Percentiles rank a stretch among this genome's conserved stretches.
Evolutionary conservation across 208 protist species (phyloP).

Genomic region (Vickermania spadyakhi): DNA sequence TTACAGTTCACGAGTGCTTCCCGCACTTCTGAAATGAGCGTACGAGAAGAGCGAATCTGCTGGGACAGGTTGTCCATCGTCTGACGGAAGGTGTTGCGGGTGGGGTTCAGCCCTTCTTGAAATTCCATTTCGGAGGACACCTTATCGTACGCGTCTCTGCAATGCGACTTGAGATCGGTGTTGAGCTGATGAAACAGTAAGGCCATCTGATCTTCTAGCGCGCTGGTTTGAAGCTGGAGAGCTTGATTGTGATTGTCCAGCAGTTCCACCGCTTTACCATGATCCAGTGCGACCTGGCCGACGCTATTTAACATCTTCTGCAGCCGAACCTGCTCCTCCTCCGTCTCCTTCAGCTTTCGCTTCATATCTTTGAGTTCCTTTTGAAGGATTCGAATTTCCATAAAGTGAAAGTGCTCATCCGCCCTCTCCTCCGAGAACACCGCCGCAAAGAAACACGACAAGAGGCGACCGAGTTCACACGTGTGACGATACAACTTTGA

Average conservation of each 20-base stretch:
- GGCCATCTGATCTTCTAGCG: conserved; percentile 89
- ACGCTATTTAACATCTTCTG: conserved; percentile 74
- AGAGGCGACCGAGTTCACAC: conserved; percentile 59
- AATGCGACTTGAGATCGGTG: conserved; percentile 61
- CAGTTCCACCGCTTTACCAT: conserved; percentile 71
- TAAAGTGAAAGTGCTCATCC: conserved; percentile 87
- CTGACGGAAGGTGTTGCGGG: conserved; percentile 75
- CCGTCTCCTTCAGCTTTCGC: conserved; percentile 33
- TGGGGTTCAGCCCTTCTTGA: conserved; percentile 71
- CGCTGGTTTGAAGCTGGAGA: conserved; percentile 70
- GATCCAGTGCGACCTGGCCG: conserved; percentile 62
- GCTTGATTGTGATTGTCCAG: conserved; percentile 79
- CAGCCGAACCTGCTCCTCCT: conserved; percentile 49
- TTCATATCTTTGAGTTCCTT: conserved; percentile 56
- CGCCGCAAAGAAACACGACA: conserved; percentile 84
- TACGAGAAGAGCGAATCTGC: conserved; percentile 62
- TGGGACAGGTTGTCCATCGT: conserved; percentile 86
- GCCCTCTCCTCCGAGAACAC: conserved; percentile 75
- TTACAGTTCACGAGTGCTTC: conserved; percentile 50
- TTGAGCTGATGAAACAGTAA: conserved; percentile 86
- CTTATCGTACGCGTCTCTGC: conserved; percentile 65
- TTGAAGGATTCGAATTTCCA: conserved; percentile 74
- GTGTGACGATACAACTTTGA: conserved; percentile 83
- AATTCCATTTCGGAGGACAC: conserved; percentile 62
- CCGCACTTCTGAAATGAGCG: conserved; percentile 69